Evolutionary conservation across 179 eudicot genomes (phyloP), one percentile per base, ranked within the genome.

Genomic region (Carnegiea gigantea): DNA sequence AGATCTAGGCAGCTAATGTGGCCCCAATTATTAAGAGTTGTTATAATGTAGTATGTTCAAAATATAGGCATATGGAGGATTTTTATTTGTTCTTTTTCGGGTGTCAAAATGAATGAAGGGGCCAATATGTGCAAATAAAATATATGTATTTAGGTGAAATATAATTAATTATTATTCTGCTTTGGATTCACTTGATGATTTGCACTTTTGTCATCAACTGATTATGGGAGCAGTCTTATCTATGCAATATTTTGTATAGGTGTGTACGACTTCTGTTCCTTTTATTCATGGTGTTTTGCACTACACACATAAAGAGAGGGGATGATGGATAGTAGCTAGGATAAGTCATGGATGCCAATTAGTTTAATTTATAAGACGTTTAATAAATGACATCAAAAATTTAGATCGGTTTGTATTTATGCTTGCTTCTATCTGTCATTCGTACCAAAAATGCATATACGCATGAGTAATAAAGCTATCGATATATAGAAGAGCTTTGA

Each of bases 61-160:
- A 10, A 26, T 43, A 23, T 40, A 15, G 44, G 44, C 3, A 12
- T 10, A 65, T 65, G 33, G n/a, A 77, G 30, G 33, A 30, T 57
- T 38, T 20, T 54, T 28, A 13, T 59, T 33, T 40, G 60, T n/a
- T 38, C n/a, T 44, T 64, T 38, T 15, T 48, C 11, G 12, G 3
- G 67, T 78, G 73, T 60, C 28, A 60, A 60, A 43, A 60, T 67
- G 75, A 67, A 78, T 43, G 43, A 62, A 67, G 44, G 44, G 80
- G 75, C 74, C 80, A 67, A 65, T 65, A 26, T 65, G 6, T 65
- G 18, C 15, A 28, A 65, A 26, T n/a, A 24, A 65, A 65, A 65
- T 23, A 67, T 21, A 65, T 67, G 33, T 8, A 78, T n/a, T 18
- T 77, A 78, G 80, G 73, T 78, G 36, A 64, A 43, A n/a, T n/a